These are phyloP conservation scores for Russula ochroleuca DNA, from an alignment of 768 basidiomycete genomes.

Conservation along the genomic window DNA sequence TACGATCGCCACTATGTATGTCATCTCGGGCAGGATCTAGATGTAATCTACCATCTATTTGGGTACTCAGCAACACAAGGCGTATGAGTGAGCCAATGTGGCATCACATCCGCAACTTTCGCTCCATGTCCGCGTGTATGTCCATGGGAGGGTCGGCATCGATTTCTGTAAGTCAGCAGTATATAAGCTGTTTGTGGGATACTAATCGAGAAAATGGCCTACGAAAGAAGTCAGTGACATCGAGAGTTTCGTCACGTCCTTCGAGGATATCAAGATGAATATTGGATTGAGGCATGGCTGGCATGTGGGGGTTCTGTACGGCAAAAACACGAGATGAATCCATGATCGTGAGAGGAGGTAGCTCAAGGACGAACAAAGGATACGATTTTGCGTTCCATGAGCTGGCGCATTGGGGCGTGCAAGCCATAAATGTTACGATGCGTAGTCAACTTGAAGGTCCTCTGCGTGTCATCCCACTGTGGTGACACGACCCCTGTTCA, in stretches of 20 bases:
- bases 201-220: conserved; percentile 29
- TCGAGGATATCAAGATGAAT: conserved; percentile 88
- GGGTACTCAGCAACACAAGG: neutral
- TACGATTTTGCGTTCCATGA: conserved; percentile 94
- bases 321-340: neutral
- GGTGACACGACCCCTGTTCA: neutral
- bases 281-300: conserved; percentile 64
- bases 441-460: conserved; percentile 78
- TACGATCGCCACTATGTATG: neutral
- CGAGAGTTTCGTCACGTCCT: conserved; percentile 85
- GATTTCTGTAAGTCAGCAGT: conserved; percentile 30
- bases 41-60: neutral
- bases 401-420: conserved; percentile 79
- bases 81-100: neutral
- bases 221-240: conserved; percentile 79
- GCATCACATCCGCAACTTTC: conserved; percentile 39
- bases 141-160: conserved; percentile 36
- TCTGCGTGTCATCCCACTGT: conserved; percentile 94
- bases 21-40: neutral
- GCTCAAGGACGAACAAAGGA: conserved; percentile 50
- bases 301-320: conserved; percentile 59
- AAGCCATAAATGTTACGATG: conserved; percentile 81
- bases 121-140: conserved; percentile 50
- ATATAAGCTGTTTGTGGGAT: neutral
- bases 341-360: neutral